Base-by-base conservation (phyloP, 257 asterid species). In the Nicotiana tomentosiformis region DNA sequence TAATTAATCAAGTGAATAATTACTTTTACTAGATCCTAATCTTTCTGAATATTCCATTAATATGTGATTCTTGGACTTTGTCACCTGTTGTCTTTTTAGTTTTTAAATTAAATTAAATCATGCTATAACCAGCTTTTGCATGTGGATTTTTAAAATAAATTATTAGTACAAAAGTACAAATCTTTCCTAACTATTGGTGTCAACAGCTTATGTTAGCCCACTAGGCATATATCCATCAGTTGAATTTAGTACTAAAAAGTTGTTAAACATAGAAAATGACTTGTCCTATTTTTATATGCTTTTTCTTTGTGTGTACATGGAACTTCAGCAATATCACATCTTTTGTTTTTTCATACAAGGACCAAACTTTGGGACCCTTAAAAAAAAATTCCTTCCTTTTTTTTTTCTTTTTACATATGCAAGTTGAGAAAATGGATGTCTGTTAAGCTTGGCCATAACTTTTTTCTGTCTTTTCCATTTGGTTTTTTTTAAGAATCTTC, bases 391-490 rank as follows among this genome's bases (percentile, higher is more conserved):
- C 82, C 77, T 76, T 57, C 23, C 5, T 0, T 18, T 68, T 46
- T 46, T 46, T 49, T 10, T 3, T 30, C 14, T 6, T 64, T 46
- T 49, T 26, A 32, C 20, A n/a, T 46, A 67, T 78, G 92, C 97
- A 91, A 91, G 89, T 93, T 91, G 97, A 79, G 46, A 70, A 86
- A 82, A 84, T 86, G 87, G 91, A 88, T 90, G 86, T 79, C 86
- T 57, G 80, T 87, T 68, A 87, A 88, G 83, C 85, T 89, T 89
- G 88, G 78, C 95, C 92, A 74, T 51, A 88, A 90, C 90, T 77
- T 90, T 88, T 90, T 85, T 79, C 85, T 91, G 93, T 89, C 92
- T 88, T 86, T 88, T 87, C 84, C 74, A 82, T 89, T 88, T 87
- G 87, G 87, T 85, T 56, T 61, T 1, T 77, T 78, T 65, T 78